Base-by-base conservation (phyloP, 192 early-diverging fungal genomes). In the Umbelopsis sp. region DNA sequence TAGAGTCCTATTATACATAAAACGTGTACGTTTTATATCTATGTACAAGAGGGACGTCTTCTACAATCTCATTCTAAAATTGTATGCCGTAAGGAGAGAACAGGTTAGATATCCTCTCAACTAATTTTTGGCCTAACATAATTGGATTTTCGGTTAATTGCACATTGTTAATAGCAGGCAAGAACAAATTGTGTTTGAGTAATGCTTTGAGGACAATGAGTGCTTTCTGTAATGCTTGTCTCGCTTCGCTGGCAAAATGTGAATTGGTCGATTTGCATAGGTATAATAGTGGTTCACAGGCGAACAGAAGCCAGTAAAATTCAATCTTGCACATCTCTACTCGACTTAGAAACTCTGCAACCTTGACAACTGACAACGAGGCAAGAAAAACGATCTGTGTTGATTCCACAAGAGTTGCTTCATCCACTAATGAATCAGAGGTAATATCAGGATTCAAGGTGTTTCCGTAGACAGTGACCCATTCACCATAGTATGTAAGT, bases 221-320 rank as follows among this genome's bases (percentile, higher is more conserved):
- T 7, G 56, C 29, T 20, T 4, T 20, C 16, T 62, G 12, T 7
- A 62, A 31, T 2, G 56, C 17, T 17, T 62, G 10, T 34, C 56
- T 29, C 6, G 56, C 24, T 62, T 62, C 56, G 1, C 16, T 32
- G 1, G 20, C 56, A 34, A 62, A 6, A 6, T 62, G n/a, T 62
- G 24, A 2, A 32, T 62, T 31, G 3, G 11, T 34, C 17, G 56
- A 22, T 12, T 62, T 62, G 12, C 16, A 5, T 20, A 62, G 17
- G 17, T 62, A n/a, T 16, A 62, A n/a, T 14, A 62, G n/a, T 1
- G 56, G 56, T 36, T 62, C 56, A 16, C 56, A 32, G 4, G 56
- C 56, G 26, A 36, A 62, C 17, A 62, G 8, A 31, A 62, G 7
- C 56, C 56, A 62, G 56, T n/a, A n/a, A 34, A 62, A 62, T 34